Percentiles rank a stretch among this genome's conserved stretches.
Conservation (phyloP, 352 stramenopile genomes). For the Phytophthora ramorum region DNA sequence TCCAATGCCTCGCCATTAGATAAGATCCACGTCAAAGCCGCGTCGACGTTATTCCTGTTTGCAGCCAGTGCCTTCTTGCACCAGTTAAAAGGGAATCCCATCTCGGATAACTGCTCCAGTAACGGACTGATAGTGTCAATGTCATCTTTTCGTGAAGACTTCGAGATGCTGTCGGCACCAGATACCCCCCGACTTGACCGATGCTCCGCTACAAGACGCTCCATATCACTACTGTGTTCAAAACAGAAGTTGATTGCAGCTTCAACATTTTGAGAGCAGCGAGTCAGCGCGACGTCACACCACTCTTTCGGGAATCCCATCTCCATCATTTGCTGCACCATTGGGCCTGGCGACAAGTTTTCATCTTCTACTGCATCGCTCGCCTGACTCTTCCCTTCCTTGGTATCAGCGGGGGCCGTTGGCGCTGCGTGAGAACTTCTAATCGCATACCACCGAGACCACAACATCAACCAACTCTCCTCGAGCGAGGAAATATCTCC, state of each 20-base stretch:
- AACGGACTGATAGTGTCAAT: slow-evolving; percentile 74
- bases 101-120: slow-evolving; percentile 90
- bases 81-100: slow-evolving; percentile 94
- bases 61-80: slow-evolving; percentile 91
- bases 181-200: slow-evolving; percentile 54
- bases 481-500: slow-evolving; percentile 79
- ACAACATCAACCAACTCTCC: slow-evolving; percentile 83
- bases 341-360: slow-evolving; percentile 52
- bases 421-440: slow-evolving; percentile 54
- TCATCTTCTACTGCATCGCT: slow-evolving; percentile 33
- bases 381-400: slow-evolving; percentile 38
- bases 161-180: slow-evolving; percentile 21
- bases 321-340: slow-evolving; percentile 94
- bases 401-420: slow-evolving; percentile 29
- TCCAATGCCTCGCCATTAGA: slow-evolving; percentile 91
- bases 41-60: slow-evolving; percentile 92
- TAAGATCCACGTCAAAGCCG: slow-evolving; percentile 93
- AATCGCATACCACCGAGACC: slow-evolving; percentile 77
- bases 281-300: slow-evolving; percentile 89
- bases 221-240: slow-evolving; percentile 93
- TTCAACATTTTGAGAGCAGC: slow-evolving; percentile 90
- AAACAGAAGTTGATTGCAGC: slow-evolving; percentile 94
- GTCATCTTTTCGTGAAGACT: slow-evolving; percentile 52
- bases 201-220: slow-evolving; percentile 83
- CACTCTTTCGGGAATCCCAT: slow-evolving; percentile 94